These are phyloP conservation scores for Colletotrichum gloeosporioides DNA, from an alignment of 2,329 filamentous ascomycete species.

Conservation along the genomic window DNA sequence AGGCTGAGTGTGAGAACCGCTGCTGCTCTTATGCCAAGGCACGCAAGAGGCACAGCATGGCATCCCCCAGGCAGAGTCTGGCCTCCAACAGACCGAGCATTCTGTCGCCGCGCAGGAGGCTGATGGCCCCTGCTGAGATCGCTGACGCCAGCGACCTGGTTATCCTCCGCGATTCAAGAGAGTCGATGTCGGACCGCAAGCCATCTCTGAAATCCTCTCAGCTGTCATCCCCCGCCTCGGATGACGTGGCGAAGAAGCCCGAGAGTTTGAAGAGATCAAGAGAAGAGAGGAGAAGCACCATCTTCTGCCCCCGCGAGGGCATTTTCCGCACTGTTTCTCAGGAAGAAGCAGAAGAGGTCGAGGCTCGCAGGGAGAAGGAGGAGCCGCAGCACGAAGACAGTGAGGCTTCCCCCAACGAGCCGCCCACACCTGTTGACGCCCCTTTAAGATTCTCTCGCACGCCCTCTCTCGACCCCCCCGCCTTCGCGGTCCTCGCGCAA, in stretches of 20 bases:
- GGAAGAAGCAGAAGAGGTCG: conserved; percentile 52
- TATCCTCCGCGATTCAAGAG: conserved; percentile 39
- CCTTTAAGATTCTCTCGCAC: conserved; percentile 57
- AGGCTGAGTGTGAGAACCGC: conserved; percentile 74
- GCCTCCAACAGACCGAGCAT: conserved; percentile 35
- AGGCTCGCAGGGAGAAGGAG: conserved; percentile 34
- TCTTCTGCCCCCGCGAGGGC: conserved; percentile 67
- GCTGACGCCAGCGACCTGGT: conserved; percentile 47
- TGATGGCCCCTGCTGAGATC: conserved; percentile 38
- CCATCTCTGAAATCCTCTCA: conserved; percentile 31
- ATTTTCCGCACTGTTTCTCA: conserved; percentile 67
- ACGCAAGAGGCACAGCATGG: conserved; percentile 33
- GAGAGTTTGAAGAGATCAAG: conserved; percentile 29
- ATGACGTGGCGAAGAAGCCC: conserved; percentile 17
- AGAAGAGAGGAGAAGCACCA: conserved; percentile 54
- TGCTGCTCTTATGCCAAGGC: conserved; percentile 66
- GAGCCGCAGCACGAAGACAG: conserved; percentile 18
- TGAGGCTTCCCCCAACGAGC: conserved; percentile 27
- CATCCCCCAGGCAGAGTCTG: conserved; percentile 41
- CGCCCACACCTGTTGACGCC: conserved; percentile 36
- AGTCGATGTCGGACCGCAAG: not conserved
- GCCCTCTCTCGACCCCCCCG: conserved; percentile 66
- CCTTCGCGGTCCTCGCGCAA: conserved; percentile 59
- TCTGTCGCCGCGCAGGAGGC: conserved; percentile 38
- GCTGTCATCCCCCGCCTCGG: conserved; percentile 27